Percentiles rank a stretch among this genome's conserved stretches.
Conservation (phyloP, 768 basidiomycete species). For the Antrodiella citrinella region DNA sequence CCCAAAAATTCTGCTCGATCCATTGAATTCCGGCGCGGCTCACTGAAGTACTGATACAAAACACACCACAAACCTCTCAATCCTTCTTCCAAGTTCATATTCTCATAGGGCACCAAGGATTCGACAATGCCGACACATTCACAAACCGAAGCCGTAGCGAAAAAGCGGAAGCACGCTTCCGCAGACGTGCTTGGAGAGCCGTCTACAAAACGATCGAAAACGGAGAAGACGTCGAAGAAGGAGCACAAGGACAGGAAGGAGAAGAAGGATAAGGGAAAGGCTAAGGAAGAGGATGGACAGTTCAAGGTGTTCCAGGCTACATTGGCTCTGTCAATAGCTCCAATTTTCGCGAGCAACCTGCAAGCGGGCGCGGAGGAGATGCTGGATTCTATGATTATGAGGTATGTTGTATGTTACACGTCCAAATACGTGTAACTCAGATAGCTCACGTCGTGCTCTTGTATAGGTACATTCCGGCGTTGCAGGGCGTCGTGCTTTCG, state of each 20-base stretch:
- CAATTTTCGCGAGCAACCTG: constrained; percentile 71
- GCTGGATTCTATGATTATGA: constrained; percentile 93
- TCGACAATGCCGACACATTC: too few relatives aligned
- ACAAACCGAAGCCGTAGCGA: constrained; percentile 13
- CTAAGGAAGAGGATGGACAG: constrained; percentile 27
- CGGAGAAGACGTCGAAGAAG: constrained; percentile 21
- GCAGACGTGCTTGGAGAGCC: constrained; percentile 14
- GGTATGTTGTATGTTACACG: constrained; percentile 42
- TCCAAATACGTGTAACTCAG: constrained; percentile 1
- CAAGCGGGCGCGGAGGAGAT: constrained; percentile 75
- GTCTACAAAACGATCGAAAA: constrained; percentile 27
- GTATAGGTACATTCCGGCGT: constrained; percentile 79
- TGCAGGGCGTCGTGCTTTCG: constrained; percentile 79
- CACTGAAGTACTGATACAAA: too few relatives aligned
- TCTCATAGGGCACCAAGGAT: too few relatives aligned
- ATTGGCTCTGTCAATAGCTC: constrained; percentile 69
- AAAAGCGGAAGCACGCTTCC: constrained; percentile 43
- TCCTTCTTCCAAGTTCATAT: too few relatives aligned
- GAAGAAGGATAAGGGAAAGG: constrained; percentile 18
- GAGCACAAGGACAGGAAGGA: constrained; percentile 14
- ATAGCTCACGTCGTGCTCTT: constrained; percentile 1
- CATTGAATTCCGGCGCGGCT: too few relatives aligned
- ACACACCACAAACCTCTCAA: too few relatives aligned
- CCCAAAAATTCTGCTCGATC: background rate
- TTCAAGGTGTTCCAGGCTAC: constrained; percentile 60